phyloP scores from a whole-genome alignment of 306 rosid species.

The Lathyrus aphaca region DNA sequence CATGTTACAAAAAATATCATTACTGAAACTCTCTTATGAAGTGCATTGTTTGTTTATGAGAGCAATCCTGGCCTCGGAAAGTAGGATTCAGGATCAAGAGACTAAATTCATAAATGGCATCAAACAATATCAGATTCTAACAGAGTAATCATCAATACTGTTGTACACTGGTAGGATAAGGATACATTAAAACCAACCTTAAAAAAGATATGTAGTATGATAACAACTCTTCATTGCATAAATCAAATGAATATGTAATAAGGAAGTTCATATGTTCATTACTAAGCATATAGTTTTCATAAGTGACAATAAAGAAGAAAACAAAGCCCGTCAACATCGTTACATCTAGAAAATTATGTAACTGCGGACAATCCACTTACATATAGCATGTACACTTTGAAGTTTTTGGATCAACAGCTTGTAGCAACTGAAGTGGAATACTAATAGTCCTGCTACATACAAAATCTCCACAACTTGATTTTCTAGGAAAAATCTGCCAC shows the following conservation, averaged over 20 bases:
- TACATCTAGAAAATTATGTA: conserved; percentile 29
- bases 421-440: conserved; percentile 80
- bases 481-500: conserved; percentile 90
- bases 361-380: conserved; percentile 58
- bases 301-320: conserved; percentile 18
- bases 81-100: too few species aligned
- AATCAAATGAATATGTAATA: conserved; percentile 75
- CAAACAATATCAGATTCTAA: too few species aligned
- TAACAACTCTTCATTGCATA: conserved; percentile 73
- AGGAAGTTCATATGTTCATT: conserved; percentile 79
- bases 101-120: too few species aligned
- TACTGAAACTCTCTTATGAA: too few species aligned
- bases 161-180: conserved; percentile 11
- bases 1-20: conserved; percentile 30
- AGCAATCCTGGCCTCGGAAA: too few species aligned
- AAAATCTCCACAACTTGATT: conserved; percentile 84
- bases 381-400: conserved; percentile 83
- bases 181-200: conserved; percentile 58
- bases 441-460: conserved; percentile 65
- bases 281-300: conserved; percentile 85
- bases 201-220: conserved; percentile 87
- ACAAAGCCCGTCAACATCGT: conserved; percentile 8
- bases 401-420: conserved; percentile 86
- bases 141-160: conserved; percentile 34
- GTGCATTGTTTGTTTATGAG: too few species aligned